These are phyloP conservation scores for Arthroderma sp. DNA, from an alignment of 2,329 filamentous ascomycete species.

Conservation along the genomic window DNA sequence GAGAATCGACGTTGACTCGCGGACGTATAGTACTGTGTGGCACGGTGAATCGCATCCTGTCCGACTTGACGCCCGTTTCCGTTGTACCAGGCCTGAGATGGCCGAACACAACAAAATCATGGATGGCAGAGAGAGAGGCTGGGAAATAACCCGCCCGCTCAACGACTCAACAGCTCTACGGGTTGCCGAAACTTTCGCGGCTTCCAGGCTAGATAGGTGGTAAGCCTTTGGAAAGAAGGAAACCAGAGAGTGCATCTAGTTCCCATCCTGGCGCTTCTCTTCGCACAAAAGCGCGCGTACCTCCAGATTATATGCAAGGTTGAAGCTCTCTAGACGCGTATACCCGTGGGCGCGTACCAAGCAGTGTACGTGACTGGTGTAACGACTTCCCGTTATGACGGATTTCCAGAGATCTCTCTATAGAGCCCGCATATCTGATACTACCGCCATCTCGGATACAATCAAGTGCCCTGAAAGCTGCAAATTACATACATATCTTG, in stretches of 20 bases:
- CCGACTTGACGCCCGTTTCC: conserved; percentile 3
- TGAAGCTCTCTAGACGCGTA: background rate
- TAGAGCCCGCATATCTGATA: background rate
- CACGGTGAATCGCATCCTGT: conserved; percentile 3
- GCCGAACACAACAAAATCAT: background rate
- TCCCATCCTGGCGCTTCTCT: background rate
- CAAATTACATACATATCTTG: background rate
- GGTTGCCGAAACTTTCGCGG: background rate
- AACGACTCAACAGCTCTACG: background rate
- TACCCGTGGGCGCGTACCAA: background rate
- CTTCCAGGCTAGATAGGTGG: background rate
- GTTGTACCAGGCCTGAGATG: background rate
- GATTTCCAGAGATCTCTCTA: background rate
- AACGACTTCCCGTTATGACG: background rate
- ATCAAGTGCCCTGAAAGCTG: background rate
- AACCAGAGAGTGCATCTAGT: background rate
- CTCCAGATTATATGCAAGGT: background rate
- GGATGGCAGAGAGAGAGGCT: background rate
- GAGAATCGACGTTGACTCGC: background rate
- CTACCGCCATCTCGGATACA: background rate
- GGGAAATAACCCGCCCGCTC: background rate
- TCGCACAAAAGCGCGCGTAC: background rate
- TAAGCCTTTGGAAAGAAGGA: background rate
- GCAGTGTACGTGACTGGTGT: background rate
- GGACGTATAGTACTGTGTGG: background rate